These are phyloP conservation scores for Phytopythium montanum DNA, from an alignment of 352 stramenopile species.

Conservation along the genomic window DNA sequence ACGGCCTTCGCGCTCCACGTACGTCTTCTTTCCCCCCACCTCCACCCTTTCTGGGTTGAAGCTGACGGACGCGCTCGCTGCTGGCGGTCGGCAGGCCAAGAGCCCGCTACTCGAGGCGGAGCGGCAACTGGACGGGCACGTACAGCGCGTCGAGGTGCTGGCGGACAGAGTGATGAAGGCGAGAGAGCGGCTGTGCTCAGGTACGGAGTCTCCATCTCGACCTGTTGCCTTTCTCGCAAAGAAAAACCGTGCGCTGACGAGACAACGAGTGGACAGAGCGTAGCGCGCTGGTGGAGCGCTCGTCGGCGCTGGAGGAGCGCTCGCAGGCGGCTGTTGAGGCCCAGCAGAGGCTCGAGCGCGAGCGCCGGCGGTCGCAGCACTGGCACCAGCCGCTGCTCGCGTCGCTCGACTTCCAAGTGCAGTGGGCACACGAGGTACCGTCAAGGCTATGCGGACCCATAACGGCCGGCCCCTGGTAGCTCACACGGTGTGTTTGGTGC, in stretches of 20 bases:
- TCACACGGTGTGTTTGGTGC: neutral
- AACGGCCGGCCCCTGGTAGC: no score
- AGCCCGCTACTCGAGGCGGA: constrained; percentile 48
- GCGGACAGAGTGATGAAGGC: constrained; percentile 68
- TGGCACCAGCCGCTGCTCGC: constrained; percentile 53
- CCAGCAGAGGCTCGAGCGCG: constrained; percentile 36
- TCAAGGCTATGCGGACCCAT: no score
- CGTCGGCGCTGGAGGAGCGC: constrained; percentile 43
- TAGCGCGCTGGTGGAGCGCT: constrained; percentile 52
- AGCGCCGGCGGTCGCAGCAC: constrained; percentile 23
- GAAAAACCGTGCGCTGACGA: no score
- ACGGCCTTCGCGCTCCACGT: constrained; percentile 64
- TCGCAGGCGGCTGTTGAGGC: constrained; percentile 33
- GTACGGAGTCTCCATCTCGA: constrained; percentile 9
- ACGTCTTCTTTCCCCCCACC: constrained; percentile 1
- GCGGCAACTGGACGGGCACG: constrained; percentile 38
- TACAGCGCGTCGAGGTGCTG: constrained; percentile 53
- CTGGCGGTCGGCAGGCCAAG: constrained; percentile 30
- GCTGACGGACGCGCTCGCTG: neutral
- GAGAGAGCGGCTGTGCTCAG: constrained; percentile 61
- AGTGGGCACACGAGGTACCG: constrained; percentile 53
- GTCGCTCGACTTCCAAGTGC: constrained; percentile 63
- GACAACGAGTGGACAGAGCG: constrained; percentile 23
- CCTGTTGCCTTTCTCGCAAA: neutral
- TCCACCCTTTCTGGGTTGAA: no score